phyloP scores from a whole-genome alignment of 805 yeast genomes.

The Saturnispora halmiae region DNA sequence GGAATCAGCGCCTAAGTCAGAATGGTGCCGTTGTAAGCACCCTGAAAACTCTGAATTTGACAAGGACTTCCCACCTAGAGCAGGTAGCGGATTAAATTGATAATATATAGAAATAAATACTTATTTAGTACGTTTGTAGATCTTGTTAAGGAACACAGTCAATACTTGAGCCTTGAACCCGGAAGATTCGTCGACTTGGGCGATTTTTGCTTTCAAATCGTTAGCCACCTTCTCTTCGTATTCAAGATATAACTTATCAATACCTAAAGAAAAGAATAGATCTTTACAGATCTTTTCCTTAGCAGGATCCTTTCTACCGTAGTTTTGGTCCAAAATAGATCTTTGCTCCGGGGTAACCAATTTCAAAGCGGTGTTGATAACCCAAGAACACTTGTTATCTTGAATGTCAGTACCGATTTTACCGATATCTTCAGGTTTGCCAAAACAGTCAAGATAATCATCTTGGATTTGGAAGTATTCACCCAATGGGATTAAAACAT shows the following conservation, averaged over 20 bases:
- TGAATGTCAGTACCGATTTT: slow-evolving; percentile 97
- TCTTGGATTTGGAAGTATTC: slow-evolving; percentile 99
- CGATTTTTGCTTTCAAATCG: slow-evolving; percentile 56
- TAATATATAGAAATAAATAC: not conserved
- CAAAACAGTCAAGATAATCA: slow-evolving; percentile 93
- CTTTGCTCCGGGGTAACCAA: slow-evolving; percentile 76
- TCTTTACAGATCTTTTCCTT: slow-evolving; percentile 65
- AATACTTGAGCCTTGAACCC: slow-evolving; percentile 91
- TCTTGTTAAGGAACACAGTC: slow-evolving; percentile 74
- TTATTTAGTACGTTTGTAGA: slow-evolving; percentile 88
- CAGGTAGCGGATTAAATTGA: slow-evolving; percentile 25
- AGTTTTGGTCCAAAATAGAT: slow-evolving; percentile 70
- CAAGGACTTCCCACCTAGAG: slow-evolving; percentile 28
- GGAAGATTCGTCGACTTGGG: slow-evolving; percentile 73
- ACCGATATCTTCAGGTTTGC: slow-evolving; percentile 95
- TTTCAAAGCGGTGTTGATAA: slow-evolving; percentile 84
- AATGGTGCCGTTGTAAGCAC: slow-evolving; percentile 32
- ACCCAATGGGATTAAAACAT: slow-evolving; percentile 87
- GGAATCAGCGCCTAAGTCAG: slow-evolving; percentile 27
- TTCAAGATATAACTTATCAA: slow-evolving; percentile 59
- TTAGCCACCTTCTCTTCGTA: slow-evolving; percentile 76
- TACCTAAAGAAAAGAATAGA: slow-evolving; percentile 63
- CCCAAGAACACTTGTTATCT: slow-evolving; percentile 98
- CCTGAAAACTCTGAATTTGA: slow-evolving; percentile 10
- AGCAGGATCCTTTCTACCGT: slow-evolving; percentile 70